Percentiles rank a stretch among this genome's conserved stretches.
These are phyloP conservation scores for Naganishia albida DNA, from an alignment of 1,284 basidiomycete species.

Conservation along the genomic window DNA sequence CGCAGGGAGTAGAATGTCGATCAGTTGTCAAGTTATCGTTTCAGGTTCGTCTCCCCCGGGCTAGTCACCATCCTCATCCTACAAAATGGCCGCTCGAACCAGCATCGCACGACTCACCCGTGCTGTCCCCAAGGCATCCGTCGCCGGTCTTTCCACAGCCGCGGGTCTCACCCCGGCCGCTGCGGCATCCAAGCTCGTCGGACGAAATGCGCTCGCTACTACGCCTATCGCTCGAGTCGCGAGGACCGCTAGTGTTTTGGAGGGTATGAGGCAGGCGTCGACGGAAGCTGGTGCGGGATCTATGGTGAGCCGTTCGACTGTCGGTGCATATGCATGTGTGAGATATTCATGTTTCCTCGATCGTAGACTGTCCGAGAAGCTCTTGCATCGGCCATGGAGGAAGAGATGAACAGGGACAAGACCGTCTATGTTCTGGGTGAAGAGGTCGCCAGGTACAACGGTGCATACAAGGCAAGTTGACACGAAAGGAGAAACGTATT, in stretches of 20 bases:
- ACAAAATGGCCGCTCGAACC: constrained; percentile 30
- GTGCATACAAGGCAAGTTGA: constrained; percentile 87
- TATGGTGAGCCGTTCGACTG: constrained; percentile 44
- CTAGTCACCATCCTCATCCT: not conserved
- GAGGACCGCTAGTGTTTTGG: constrained; percentile 39
- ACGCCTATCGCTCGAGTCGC: constrained; percentile 48
- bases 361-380: constrained; percentile 95
- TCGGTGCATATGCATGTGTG: not conserved
- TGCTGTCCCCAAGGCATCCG: constrained; percentile 23
- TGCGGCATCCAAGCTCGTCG: constrained; percentile 19
- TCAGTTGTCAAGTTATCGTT: constrained; percentile 1
- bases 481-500: not conserved
- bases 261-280: constrained; percentile 44
- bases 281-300: constrained; percentile 44
- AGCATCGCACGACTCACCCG: constrained; percentile 29
- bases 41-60: not conserved
- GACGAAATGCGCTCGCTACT: constrained; percentile 44
- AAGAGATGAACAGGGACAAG: constrained; percentile 97
- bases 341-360: not conserved
- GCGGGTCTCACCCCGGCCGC: constrained; percentile 9
- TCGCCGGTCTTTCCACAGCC: constrained; percentile 21
- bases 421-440: constrained; percentile 95
- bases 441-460: constrained; percentile 98
- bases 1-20: constrained; percentile 12
- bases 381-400: constrained; percentile 97